Percentiles rank a stretch among this genome's conserved stretches.
phyloP scores from a whole-genome alignment of 345 rosid genomes.

The Eucalyptus regnans region DNA sequence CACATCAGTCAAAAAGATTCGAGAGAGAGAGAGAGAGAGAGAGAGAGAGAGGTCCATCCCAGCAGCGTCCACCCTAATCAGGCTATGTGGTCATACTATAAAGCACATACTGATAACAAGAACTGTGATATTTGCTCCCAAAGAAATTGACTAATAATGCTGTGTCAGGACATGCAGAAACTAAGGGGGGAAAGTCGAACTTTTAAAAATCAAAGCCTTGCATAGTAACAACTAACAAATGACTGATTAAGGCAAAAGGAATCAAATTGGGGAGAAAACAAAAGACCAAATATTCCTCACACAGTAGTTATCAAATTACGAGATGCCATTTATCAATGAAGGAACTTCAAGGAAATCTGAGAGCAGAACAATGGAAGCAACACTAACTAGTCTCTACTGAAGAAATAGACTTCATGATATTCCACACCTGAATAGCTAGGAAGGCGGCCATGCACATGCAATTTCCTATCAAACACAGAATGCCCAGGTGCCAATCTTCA shows the following conservation, averaged over 20 bases:
- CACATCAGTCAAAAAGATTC: not conserved
- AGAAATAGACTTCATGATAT: not conserved
- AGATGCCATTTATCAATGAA: not conserved
- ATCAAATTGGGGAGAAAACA: not conserved
- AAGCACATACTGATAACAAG: not conserved
- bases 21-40: not conserved
- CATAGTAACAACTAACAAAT: not conserved
- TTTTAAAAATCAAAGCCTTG: not conserved
- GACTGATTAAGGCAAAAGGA: not conserved
- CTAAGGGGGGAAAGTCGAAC: not conserved
- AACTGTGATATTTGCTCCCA: not conserved
- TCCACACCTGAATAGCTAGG: constrained; percentile 80
- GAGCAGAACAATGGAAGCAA: not conserved
- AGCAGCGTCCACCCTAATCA: not conserved
- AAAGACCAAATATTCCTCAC: not conserved
- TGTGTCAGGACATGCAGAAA: not conserved
- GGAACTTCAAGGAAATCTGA: not conserved
- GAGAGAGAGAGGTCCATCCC: not conserved
- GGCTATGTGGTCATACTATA: not conserved
- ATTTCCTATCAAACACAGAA: constrained; percentile 90
- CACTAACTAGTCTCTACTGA: not conserved
- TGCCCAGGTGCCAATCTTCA: constrained; percentile 83
- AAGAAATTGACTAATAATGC: not conserved
- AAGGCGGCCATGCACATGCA: constrained; percentile 97
- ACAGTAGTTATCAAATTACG: not conserved